Evolutionary conservation across 352 stramenopile genomes (phyloP).

Genomic region (Globisporangium canariense): DNA sequence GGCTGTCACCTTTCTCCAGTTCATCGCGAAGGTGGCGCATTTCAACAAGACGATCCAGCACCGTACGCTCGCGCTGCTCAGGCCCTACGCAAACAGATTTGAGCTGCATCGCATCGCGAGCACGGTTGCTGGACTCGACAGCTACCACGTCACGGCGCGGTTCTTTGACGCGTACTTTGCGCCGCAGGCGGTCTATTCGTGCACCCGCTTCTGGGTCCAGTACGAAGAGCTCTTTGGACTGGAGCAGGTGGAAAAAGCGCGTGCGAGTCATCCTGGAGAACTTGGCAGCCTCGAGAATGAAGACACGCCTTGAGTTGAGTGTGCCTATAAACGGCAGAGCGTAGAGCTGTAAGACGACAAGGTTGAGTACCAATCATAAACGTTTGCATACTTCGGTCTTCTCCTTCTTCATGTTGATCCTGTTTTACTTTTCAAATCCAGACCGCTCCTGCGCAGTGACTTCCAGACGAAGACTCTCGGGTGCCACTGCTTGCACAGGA

Average conservation of each 20-base stretch:
- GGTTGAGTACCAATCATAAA: not conserved
- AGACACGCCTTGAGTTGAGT: not conserved
- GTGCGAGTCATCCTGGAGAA: not conserved
- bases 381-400: not conserved
- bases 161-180: slow-evolving; percentile 44
- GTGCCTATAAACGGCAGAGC: not conserved
- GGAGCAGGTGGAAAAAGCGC: slow-evolving; percentile 21
- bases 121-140: slow-evolving; percentile 40
- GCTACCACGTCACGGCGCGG: slow-evolving; percentile 30
- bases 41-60: slow-evolving; percentile 56
- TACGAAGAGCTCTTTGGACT: slow-evolving; percentile 50
- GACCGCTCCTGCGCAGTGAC: not conserved
- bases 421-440: slow-evolving; percentile 5
- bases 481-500: not conserved
- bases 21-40: slow-evolving; percentile 58
- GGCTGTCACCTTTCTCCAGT: slow-evolving; percentile 62
- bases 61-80: slow-evolving; percentile 39
- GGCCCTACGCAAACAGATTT: slow-evolving; percentile 33
- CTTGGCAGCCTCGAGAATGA: not conserved
- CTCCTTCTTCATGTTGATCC: not conserved
- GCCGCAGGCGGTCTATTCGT: slow-evolving; percentile 16
- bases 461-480: not conserved
- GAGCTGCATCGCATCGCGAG: slow-evolving; percentile 56
- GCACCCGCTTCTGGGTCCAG: slow-evolving; percentile 44
- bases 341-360: not conserved